Evolutionary conservation across 495 filamentous ascomycete species (phyloP).

Genomic region (Penicillium bovifimosum): DNA sequence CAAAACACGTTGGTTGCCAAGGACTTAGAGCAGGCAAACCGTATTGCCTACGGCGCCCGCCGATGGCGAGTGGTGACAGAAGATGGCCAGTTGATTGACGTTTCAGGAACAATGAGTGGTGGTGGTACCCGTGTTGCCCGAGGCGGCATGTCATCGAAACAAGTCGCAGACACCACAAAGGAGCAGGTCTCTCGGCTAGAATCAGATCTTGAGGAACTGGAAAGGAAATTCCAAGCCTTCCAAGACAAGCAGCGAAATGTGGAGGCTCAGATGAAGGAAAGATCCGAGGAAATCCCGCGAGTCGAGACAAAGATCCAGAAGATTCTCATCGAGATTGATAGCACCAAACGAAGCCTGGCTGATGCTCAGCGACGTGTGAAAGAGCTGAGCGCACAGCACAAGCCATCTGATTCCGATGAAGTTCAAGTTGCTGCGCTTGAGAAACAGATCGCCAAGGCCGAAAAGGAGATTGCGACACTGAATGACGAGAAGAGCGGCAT

Average conservation of each 20-base stretch:
- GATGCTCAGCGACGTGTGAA: conserved; percentile 79
- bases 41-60: conserved; percentile 88
- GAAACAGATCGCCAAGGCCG: conserved; percentile 60
- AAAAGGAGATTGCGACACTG: conserved; percentile 74
- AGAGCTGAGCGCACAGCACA: conserved; percentile 74
- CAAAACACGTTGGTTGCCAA: conserved; percentile 91
- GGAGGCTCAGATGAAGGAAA: conserved; percentile 62
- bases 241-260: conserved; percentile 74
- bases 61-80: conserved; percentile 95
- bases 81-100: conserved; percentile 92
- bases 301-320: conserved; percentile 91
- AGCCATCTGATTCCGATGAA: conserved; percentile 74
- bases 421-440: conserved; percentile 60
- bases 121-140: conserved; percentile 83
- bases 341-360: conserved; percentile 72
- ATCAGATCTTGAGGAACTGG: conserved; percentile 74
- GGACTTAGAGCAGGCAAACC: conserved; percentile 87
- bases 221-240: conserved; percentile 72
- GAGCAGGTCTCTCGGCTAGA: conserved; percentile 87
- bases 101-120: conserved; percentile 96
- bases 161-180: conserved; percentile 74
- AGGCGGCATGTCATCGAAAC: conserved; percentile 93
- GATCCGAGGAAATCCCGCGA: conserved; percentile 76
- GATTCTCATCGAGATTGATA: conserved; percentile 82
- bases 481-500: conserved; percentile 75